These are phyloP conservation scores for sorghum (Sorghum bicolor) DNA, from an alignment of 176 grass and related monocot genomes.

Conservation along the genomic window DNA sequence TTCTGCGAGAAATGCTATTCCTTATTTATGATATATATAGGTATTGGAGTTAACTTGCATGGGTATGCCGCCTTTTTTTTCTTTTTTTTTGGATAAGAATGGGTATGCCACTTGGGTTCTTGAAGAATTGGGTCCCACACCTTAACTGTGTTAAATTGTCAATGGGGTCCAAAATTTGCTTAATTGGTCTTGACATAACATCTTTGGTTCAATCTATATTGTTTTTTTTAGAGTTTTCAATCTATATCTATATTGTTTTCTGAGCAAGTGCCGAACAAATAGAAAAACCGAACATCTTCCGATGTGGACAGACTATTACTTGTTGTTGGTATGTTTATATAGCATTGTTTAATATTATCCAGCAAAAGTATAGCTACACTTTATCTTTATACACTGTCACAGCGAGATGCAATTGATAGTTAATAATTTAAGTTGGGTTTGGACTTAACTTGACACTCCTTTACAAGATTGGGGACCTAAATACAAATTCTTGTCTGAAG, in stretches of 20 bases:
- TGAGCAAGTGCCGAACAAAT: not conserved
- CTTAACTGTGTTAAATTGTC: not conserved
- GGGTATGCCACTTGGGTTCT: not conserved
- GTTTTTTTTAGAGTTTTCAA: not conserved
- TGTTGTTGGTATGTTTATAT: not conserved
- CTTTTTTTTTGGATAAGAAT: no score
- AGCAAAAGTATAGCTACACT: not conserved
- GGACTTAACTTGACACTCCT: not conserved
- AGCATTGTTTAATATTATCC: not conserved
- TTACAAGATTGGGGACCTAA: not conserved
- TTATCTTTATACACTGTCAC: not conserved
- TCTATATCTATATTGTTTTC: not conserved
- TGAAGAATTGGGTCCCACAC: not conserved
- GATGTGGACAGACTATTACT: not conserved
- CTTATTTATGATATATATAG: constrained; percentile 24
- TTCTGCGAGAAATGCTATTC: not conserved
- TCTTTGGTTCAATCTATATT: not conserved
- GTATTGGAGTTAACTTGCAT: not conserved
- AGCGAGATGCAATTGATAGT: not conserved
- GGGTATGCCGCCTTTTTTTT: no score
- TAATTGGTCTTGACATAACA: not conserved
- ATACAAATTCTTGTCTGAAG: not conserved
- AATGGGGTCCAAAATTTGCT: not conserved
- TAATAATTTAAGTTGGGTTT: not conserved
- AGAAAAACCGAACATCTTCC: not conserved